These are phyloP conservation scores for Calocera cornea DNA, from an alignment of 768 basidiomycete genomes.

Conservation along the genomic window DNA sequence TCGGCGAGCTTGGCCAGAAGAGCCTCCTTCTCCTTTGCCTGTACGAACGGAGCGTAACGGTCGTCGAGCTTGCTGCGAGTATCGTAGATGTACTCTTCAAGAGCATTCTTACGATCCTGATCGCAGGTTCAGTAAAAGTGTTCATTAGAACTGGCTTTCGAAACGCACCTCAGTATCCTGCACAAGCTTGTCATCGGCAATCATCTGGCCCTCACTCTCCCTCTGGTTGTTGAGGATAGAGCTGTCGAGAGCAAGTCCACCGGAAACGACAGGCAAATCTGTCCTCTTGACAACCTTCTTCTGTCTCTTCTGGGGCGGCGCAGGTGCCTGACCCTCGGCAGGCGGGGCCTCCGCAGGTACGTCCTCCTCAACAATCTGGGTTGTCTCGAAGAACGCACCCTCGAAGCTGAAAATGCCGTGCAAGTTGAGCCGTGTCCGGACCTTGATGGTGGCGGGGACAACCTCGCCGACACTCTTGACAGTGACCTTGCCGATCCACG, in stretches of 20 bases:
- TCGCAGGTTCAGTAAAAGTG: slow-evolving; percentile 8
- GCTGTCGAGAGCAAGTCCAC: slow-evolving; percentile 51
- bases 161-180: slow-evolving; percentile 82
- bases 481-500: slow-evolving; percentile 70
- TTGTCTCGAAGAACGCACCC: slow-evolving; percentile 51
- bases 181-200: slow-evolving; percentile 85
- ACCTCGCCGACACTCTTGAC: slow-evolving; percentile 73
- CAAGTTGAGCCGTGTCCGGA: slow-evolving; percentile 76
- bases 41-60: slow-evolving; percentile 63
- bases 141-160: neutral
- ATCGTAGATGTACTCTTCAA: slow-evolving; percentile 98
- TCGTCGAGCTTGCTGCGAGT: slow-evolving; percentile 85
- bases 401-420: slow-evolving; percentile 85
- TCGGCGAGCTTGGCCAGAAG: slow-evolving; percentile 56
- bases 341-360: slow-evolving; percentile 62
- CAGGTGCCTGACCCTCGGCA: slow-evolving; percentile 38
- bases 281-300: slow-evolving; percentile 76
- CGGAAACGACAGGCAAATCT: slow-evolving; percentile 58
- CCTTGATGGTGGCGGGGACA: slow-evolving; percentile 70
- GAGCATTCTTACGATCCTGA: slow-evolving; percentile 93
- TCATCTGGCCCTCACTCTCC: slow-evolving; percentile 82
- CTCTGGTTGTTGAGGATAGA: slow-evolving; percentile 46
- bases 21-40: slow-evolving; percentile 60
- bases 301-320: slow-evolving; percentile 51
- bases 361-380: slow-evolving; percentile 52